A percentile compares a stretch with the other conserved stretches of the same genome.
These are phyloP conservation scores for Fusarium lateritium DNA, from an alignment of 2,329 filamentous ascomycete genomes.

Conservation along the genomic window DNA sequence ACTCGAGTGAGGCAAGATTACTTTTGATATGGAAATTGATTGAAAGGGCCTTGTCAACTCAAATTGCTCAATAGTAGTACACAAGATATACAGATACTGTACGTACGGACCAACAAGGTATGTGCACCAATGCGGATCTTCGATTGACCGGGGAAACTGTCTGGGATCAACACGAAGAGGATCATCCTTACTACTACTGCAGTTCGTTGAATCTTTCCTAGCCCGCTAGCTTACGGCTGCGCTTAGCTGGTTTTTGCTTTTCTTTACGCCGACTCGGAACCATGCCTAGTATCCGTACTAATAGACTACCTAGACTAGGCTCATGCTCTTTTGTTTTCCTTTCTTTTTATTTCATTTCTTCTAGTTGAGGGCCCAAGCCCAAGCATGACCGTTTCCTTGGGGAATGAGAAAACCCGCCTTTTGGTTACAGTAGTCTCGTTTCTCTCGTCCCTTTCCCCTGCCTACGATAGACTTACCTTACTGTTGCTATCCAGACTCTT, in stretches of 20 bases:
- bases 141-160: constrained; percentile 1
- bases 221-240: constrained; percentile 10
- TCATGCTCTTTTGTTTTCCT: not conserved
- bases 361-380: not conserved
- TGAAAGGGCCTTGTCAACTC: not conserved
- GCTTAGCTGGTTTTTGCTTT: constrained; percentile 27
- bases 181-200: constrained; percentile 21
- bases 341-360: constrained; percentile 16
- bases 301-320: no score
- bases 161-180: constrained; percentile 23
- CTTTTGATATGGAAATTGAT: not conserved
- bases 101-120: not conserved
- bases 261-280: constrained; percentile 9
- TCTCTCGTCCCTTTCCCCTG: not conserved
- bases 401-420: constrained; percentile 16
- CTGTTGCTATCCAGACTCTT: constrained; percentile 29
- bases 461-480: constrained; percentile 13
- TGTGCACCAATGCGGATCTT: not conserved
- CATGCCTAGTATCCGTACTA: constrained; percentile 3
- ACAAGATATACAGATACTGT: not conserved
- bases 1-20: constrained; percentile 9
- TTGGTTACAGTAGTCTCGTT: constrained; percentile 20
- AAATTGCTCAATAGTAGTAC: not conserved
- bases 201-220: constrained; percentile 8
- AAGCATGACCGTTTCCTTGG: constrained; percentile 12